phyloP scores from a whole-genome alignment of 345 rosid genomes.

The Murraya koenigii region DNA sequence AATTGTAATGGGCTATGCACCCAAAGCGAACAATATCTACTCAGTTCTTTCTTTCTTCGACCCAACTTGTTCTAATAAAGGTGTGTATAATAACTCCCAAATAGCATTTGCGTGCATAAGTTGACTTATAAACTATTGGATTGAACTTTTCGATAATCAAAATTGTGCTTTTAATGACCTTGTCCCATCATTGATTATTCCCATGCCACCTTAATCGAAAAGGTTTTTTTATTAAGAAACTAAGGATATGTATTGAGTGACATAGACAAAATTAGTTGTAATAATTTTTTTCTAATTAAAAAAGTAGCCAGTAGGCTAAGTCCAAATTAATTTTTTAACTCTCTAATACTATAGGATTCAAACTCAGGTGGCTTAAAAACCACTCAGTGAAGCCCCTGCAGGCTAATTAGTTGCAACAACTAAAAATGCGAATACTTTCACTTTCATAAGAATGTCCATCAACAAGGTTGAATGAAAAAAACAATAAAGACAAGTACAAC shows the following conservation, averaged over 20 bases:
- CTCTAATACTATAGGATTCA: too few species aligned
- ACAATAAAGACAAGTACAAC: background rate
- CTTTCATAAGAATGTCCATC: background rate
- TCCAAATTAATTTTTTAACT: too few species aligned
- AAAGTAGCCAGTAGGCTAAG: too few species aligned
- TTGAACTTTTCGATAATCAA: background rate
- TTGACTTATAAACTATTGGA: background rate
- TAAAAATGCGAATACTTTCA: background rate
- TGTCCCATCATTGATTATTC: background rate
- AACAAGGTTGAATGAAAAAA: background rate
- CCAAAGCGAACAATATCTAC: too few species aligned
- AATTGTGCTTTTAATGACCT: background rate
- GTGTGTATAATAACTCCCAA: background rate
- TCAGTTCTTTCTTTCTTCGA: too few species aligned
- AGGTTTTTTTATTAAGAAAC: background rate
- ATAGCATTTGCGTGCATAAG: background rate
- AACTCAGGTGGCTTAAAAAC: too few species aligned
- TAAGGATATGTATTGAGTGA: background rate
- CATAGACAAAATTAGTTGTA: background rate
- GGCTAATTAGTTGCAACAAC: background rate
- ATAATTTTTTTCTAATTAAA: background rate
- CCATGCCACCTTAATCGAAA: background rate
- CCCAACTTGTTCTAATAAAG: too few species aligned
- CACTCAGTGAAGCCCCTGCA: too few species aligned
- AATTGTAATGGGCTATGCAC: too few species aligned